Conservation (phyloP, 495 filamentous ascomycete species). For the Talaromyces liani region DNA sequence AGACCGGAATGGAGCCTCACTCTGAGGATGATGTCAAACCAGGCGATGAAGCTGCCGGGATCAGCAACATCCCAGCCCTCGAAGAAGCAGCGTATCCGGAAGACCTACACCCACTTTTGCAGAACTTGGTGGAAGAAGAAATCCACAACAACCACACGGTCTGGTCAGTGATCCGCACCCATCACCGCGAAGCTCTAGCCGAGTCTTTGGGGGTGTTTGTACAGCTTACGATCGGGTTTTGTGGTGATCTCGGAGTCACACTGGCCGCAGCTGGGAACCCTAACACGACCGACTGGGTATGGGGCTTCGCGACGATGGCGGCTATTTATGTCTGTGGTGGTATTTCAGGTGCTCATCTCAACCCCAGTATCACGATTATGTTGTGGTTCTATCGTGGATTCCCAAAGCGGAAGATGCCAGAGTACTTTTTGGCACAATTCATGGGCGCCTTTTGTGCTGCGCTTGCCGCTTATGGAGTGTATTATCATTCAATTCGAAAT, state of each 20-base stretch:
- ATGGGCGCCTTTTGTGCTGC: constrained; percentile 36
- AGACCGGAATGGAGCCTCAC: constrained; percentile 5
- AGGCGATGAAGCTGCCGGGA: constrained; percentile 8
- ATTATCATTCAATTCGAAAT: constrained; percentile 37
- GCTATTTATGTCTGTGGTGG: constrained; percentile 50
- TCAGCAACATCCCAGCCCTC: constrained; percentile 15
- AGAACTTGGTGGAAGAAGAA: constrained; percentile 35
- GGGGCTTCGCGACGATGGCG: constrained; percentile 51
- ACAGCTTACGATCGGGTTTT: constrained; percentile 39
- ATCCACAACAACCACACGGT: constrained; percentile 44
- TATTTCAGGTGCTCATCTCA: constrained; percentile 49
- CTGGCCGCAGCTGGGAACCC: constrained; percentile 35
- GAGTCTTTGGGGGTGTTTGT: constrained; percentile 42
- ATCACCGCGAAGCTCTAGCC: constrained; percentile 42
- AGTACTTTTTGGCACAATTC: constrained; percentile 46
- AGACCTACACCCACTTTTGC: constrained; percentile 32
- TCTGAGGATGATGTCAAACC: constrained; percentile 6
- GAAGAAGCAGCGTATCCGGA: constrained; percentile 25
- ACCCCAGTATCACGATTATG: constrained; percentile 41
- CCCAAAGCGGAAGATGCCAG: constrained; percentile 33
- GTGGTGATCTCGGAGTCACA: constrained; percentile 40
- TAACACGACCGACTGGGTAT: constrained; percentile 43
- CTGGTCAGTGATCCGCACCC: constrained; percentile 45
- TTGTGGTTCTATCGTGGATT: constrained; percentile 47
- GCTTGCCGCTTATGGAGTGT: constrained; percentile 39